Evolutionary conservation across 2,329 filamentous ascomycete genomes (phyloP), one percentile per base, ranked within the genome.

Genomic region (Beauveria australis): DNA sequence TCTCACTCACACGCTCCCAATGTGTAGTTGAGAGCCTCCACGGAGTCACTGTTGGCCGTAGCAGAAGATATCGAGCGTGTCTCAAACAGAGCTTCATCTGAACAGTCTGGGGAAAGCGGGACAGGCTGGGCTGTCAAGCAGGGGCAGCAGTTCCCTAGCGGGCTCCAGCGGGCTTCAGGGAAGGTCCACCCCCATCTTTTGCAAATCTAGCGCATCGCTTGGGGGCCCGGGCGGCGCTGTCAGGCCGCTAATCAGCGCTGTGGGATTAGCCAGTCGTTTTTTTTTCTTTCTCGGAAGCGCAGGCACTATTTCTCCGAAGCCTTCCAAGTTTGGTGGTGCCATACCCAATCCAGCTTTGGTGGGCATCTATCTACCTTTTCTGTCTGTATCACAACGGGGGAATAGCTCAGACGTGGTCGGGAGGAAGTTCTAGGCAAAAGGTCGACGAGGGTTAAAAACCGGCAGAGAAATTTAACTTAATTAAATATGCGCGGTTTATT

Each of bases 101-200:
- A 54, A 48, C 49, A 60, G 51, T 52, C 56, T 59, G 56, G 56
- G 47, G 56, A 59, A 58, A 60, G 47, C 48, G 56, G 56, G 47
- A 59, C 56, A 48, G 14, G 33, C 33, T 37, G 33, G 3, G 26
- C 8, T 30, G 56, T 59, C 40, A 43, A 24, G 37, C 43, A 58
- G 48, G 46, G 53, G 47, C 33, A 49, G 22, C 26, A 22, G 41
- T 47, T 46, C 53, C 53, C 37, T 46, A 52, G 53, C 16, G 53
- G 59, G 33, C 47, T 57, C 43, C 58, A 60, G 41, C 51, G 28
- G 48, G 41, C 48, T 59, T 30, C 40, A 47, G 57, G 19, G 41
- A 47, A 46, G 56, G 48, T 46, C 56, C 56, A 59, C 56, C 56
- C 56, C 56, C 56, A 12, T 43, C 26, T 46, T 53, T 59, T 19